Conservation (phyloP, 495 filamentous ascomycete genomes). For the Talaromyces stipitatus region DNA sequence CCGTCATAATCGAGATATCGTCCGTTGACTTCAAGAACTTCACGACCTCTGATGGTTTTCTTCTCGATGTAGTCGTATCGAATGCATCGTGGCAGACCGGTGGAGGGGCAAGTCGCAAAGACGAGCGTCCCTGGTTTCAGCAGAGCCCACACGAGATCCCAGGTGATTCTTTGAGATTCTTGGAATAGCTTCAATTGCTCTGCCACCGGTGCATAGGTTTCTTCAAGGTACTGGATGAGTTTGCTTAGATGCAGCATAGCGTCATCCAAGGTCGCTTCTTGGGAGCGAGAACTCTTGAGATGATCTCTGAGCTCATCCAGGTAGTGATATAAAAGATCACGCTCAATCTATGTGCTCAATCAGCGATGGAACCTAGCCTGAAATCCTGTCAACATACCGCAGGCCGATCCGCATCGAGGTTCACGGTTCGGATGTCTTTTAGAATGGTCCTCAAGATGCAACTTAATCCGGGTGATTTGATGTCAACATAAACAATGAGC, state of each 20-base stretch:
- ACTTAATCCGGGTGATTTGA: too few relatives aligned
- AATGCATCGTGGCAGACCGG: neutral
- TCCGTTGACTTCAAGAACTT: neutral
- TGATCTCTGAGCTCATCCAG: conserved; percentile 20
- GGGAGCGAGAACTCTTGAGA: neutral
- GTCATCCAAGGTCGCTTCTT: neutral
- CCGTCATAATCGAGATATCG: conserved; percentile 3
- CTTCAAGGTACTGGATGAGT: conserved; percentile 21
- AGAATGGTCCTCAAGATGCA: too few relatives aligned
- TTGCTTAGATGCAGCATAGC: conserved; percentile 26
- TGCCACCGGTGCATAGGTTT: neutral
- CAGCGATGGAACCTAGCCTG: neutral
- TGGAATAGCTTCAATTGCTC: neutral
- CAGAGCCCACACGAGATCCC: neutral
- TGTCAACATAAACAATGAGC: too few relatives aligned
- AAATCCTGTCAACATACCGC: conserved; percentile 1
- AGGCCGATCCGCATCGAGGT: conserved; percentile 7
- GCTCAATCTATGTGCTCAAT: conserved; percentile 3
- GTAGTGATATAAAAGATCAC: conserved; percentile 23
- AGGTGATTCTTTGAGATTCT: conserved; percentile 1
- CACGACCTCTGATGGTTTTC: conserved; percentile 5
- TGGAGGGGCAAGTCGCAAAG: conserved; percentile 1
- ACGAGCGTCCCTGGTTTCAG: conserved; percentile 1
- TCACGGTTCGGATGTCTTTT: too few relatives aligned
- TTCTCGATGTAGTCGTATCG: conserved; percentile 1